Percentiles rank a stretch among this genome's conserved stretches.
Conservation (phyloP, 1,284 basidiomycete genomes). For the Marasmius tenuissimus region DNA sequence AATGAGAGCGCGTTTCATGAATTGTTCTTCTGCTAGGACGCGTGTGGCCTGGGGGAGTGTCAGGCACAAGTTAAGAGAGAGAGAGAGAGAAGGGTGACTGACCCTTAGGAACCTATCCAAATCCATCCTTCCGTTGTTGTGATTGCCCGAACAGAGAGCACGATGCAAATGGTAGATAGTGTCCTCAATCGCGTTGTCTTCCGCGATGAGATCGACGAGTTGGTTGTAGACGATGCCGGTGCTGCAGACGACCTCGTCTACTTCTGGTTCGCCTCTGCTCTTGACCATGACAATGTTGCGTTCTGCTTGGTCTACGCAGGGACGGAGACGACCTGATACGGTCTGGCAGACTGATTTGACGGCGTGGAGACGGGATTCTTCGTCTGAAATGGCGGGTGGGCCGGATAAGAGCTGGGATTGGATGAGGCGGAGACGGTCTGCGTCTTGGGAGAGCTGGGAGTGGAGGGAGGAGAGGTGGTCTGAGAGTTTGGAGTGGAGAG, state of each 20-base stretch:
- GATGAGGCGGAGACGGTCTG: conserved; percentile 76
- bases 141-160: conserved; percentile 82
- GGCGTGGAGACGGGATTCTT: conserved; percentile 92
- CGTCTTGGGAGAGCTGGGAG: conserved; percentile 66
- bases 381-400: conserved; percentile 91
- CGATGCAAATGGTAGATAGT: conserved; percentile 96
- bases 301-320: conserved; percentile 65
- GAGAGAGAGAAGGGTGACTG: too few species aligned
- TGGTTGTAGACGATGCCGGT: conserved; percentile 96
- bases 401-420: conserved; percentile 86
- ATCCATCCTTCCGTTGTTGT: too few species aligned
- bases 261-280: conserved; percentile 75
- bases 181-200: conserved; percentile 98
- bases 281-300: conserved; percentile 68
- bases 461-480: conserved; percentile 69
- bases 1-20: conserved; percentile 87
- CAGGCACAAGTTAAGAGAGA: too few species aligned
- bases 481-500: conserved; percentile 75
- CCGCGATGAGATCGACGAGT: conserved; percentile 97
- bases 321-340: conserved; percentile 69
- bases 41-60: conserved; percentile 51
- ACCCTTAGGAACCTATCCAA: conserved; percentile 88
- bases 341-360: conserved; percentile 90
- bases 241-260: conserved; percentile 93
- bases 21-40: conserved; percentile 90